Percentiles rank a stretch among this genome's conserved stretches.
Conservation (phyloP, 139 green algal genomes). For the Micromonas commoda region DNA sequence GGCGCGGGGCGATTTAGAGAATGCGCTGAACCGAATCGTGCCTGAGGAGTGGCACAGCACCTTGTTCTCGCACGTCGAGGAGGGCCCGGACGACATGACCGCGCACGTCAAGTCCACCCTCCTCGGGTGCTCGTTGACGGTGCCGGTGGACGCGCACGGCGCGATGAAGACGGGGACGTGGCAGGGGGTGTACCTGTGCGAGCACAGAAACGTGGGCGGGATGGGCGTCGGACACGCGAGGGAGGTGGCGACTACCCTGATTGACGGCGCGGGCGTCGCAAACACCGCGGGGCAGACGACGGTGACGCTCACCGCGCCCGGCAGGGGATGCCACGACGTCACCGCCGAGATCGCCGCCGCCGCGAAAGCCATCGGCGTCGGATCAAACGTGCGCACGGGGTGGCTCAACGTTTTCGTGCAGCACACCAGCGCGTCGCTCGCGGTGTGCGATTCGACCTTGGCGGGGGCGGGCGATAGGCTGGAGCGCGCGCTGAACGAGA, state of each 20-base stretch:
- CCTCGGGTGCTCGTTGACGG: constrained; percentile 37
- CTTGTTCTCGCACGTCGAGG: constrained; percentile 25
- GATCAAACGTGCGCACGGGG: neutral
- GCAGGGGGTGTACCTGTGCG: constrained; percentile 45
- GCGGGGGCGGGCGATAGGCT: constrained; percentile 33
- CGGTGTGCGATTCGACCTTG: constrained; percentile 43
- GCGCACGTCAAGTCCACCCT: constrained; percentile 44
- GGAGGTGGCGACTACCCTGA: constrained; percentile 1
- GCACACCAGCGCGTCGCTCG: constrained; percentile 45
- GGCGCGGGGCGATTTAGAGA: constrained; percentile 36
- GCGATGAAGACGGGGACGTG: constrained; percentile 35
- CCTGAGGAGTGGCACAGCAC: constrained; percentile 29
- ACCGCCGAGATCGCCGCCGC: neutral
- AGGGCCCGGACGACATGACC: constrained; percentile 46
- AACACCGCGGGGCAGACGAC: neutral
- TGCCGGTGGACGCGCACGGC: constrained; percentile 32
- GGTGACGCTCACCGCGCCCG: neutral
- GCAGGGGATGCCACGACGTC: neutral
- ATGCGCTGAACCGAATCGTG: constrained; percentile 31
- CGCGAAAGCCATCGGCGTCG: neutral
- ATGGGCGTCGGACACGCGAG: constrained; percentile 18
- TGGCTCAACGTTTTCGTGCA: constrained; percentile 30
- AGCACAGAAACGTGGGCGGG: constrained; percentile 37
- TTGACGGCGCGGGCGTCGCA: neutral
- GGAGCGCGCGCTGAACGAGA: constrained; percentile 34